Evolutionary conservation across 192 early-diverging fungal species (phyloP), one percentile per base, ranked within the genome.

Genomic region (Gamsiella multidivaricata): DNA sequence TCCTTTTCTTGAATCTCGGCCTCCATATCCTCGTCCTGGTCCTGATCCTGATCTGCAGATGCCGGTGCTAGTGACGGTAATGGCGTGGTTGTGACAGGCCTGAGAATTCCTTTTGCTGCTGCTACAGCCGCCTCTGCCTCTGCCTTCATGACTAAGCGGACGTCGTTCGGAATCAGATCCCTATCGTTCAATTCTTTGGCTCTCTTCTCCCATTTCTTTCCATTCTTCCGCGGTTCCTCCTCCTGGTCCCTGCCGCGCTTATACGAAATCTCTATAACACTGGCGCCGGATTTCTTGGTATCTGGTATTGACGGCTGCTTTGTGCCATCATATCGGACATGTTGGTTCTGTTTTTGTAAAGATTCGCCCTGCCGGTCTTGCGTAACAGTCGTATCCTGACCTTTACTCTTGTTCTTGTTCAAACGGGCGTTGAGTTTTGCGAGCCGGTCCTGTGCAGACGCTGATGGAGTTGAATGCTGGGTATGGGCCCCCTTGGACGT

Each of bases 351-450:
- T 22, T 33, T 20, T 6, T 66, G 53, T 23, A 36, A 18, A n/a
- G 39, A 32, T 45, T 54, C 26, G 31, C 3, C 8, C n/a, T 29
- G 17, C 29, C 34, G 32, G 25, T 26, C 9, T 60, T 61, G 46
- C 55, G n/a, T n/a, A n/a, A n/a, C n/a, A n/a, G n/a, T n/a, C n/a
- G n/a, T n/a, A n/a, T n/a, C n/a, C n/a, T n/a, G n/a, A n/a, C n/a
- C 58, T 45, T 46, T 18, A 15, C 50, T 18, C 52, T 85, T 85
- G 43, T 72, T 64, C 33, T 85, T 85, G 26, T 73, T 82, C 3
- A 81, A 28, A 42, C 80, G 71, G 23, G 65, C 82, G 41, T 81
- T 81, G 5, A 85, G 64, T 32, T 83, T 81, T 15, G 80, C 60
- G 11, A 85, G 70, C 2, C 80, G 56, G 32, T 83, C 82, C 54